These are phyloP conservation scores for Thinopyrum elongatum DNA, from an alignment of 176 grass and related monocot genomes.

Conservation along the genomic window DNA sequence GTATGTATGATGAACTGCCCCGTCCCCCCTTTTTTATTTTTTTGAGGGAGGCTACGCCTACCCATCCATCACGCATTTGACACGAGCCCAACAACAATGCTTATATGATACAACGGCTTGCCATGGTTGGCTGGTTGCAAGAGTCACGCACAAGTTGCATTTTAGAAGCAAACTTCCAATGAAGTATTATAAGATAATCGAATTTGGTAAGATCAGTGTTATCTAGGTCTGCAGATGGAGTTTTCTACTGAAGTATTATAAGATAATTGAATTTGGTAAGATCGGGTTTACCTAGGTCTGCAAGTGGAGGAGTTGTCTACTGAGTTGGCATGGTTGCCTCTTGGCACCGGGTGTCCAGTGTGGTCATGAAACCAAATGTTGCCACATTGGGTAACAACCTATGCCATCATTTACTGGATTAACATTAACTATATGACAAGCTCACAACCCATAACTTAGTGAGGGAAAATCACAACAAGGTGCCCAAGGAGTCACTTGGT, in stretches of 20 bases:
- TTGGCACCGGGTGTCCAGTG: too few relatives aligned
- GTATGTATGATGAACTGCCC: too few relatives aligned
- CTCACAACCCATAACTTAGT: background rate
- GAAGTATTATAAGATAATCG: background rate
- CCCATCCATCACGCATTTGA: background rate
- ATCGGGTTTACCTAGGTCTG: background rate
- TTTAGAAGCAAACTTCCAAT: background rate
- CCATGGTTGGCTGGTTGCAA: background rate
- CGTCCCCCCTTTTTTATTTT: too few relatives aligned
- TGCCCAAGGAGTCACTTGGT: too few relatives aligned
- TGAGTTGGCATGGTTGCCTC: background rate
- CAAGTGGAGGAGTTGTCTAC: background rate
- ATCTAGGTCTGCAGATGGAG: background rate
- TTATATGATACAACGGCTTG: background rate
- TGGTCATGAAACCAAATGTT: too few relatives aligned
- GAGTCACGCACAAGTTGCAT: background rate
- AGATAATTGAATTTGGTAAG: too few relatives aligned
- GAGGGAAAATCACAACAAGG: too few relatives aligned
- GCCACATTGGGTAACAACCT: background rate
- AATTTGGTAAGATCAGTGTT: background rate
- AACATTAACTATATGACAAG: background rate
- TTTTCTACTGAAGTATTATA: background rate
- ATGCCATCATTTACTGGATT: background rate
- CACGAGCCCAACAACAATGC: background rate
- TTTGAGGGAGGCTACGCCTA: background rate